phyloP scores from a whole-genome alignment of 2,329 filamentous ascomycete genomes.

The Piedraia hortae region DNA sequence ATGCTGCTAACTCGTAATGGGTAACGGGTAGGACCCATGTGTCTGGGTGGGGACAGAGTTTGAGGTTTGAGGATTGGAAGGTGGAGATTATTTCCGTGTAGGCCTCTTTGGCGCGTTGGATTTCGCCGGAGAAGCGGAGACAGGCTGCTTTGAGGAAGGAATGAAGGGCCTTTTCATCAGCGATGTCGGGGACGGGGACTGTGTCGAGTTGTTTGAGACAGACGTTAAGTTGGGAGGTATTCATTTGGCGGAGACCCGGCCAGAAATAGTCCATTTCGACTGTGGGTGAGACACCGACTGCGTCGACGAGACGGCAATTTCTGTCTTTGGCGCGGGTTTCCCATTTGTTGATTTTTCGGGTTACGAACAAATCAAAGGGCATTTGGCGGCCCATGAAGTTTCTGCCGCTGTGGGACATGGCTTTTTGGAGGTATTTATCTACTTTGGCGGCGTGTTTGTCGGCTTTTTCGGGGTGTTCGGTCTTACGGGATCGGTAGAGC shows the following conservation, averaged over 20 bases:
- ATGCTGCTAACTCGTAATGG: conserved; percentile 64
- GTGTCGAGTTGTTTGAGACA: conserved; percentile 35
- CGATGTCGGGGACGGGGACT: conserved; percentile 24
- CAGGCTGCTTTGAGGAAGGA: conserved; percentile 39
- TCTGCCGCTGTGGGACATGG: conserved; percentile 47
- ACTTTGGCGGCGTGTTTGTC: conserved; percentile 22
- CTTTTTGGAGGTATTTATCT: conserved; percentile 41
- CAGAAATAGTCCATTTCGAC: conserved; percentile 88
- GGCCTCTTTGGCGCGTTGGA: conserved; percentile 31
- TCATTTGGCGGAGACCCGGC: conserved; percentile 71
- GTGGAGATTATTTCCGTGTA: conserved; percentile 31
- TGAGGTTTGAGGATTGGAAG: conserved; percentile 27
- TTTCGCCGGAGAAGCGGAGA: conserved; percentile 31
- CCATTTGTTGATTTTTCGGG: conserved; percentile 71
- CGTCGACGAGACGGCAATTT: conserved; percentile 45
- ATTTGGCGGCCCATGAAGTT: conserved; percentile 81
- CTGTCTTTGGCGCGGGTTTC: conserved; percentile 43
- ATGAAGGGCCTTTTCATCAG: conserved; percentile 36
- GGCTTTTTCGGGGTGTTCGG: conserved; percentile 21
- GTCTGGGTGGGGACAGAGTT: conserved; percentile 25
- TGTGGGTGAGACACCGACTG: conserved; percentile 50
- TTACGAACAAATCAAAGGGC: conserved; percentile 67
- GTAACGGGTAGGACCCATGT: conserved; percentile 47
- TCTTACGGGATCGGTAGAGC: conserved; percentile 39
- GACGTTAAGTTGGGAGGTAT: conserved; percentile 30